phyloP scores from a whole-genome alignment of 495 filamentous ascomycete genomes.

The Lophium mytilinum region DNA sequence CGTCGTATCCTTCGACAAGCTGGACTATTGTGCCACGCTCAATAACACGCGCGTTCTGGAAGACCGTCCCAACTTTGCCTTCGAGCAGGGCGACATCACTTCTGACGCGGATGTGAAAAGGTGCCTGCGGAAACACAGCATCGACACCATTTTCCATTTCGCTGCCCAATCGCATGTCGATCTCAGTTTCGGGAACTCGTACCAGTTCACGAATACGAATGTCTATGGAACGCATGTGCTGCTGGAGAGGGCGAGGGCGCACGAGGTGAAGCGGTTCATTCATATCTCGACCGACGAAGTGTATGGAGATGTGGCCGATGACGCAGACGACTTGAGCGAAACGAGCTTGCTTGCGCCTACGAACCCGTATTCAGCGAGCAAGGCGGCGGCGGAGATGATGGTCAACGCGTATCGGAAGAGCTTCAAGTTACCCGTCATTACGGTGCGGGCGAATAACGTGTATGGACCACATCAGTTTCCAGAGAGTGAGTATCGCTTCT shows the following conservation, averaged over 20 bases:
- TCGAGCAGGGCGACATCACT: slow-evolving; percentile 63
- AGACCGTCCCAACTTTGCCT: slow-evolving; percentile 58
- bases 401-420: slow-evolving; percentile 66
- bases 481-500: slow-evolving; percentile 49
- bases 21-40: slow-evolving; percentile 64
- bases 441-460: slow-evolving; percentile 70
- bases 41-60: slow-evolving; percentile 60
- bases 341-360: slow-evolving; percentile 55
- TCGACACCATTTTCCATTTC: slow-evolving; percentile 72
- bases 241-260: slow-evolving; percentile 57
- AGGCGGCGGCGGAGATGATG: slow-evolving; percentile 74
- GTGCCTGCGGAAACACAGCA: slow-evolving; percentile 51
- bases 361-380: slow-evolving; percentile 71
- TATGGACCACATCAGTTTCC: slow-evolving; percentile 74
- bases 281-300: slow-evolving; percentile 73
- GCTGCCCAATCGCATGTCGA: slow-evolving; percentile 71
- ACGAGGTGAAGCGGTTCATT: slow-evolving; percentile 57
- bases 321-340: slow-evolving; percentile 53
- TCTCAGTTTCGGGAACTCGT: slow-evolving; percentile 62
- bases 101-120: slow-evolving; percentile 51
- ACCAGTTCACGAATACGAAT: slow-evolving; percentile 61
- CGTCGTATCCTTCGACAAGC: slow-evolving; percentile 67
- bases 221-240: slow-evolving; percentile 67
- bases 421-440: slow-evolving; percentile 62
- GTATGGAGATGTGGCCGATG: slow-evolving; percentile 62